phyloP scores from a whole-genome alignment of 2,329 filamentous ascomycete species.

The Fusarium scirpi region DNA sequence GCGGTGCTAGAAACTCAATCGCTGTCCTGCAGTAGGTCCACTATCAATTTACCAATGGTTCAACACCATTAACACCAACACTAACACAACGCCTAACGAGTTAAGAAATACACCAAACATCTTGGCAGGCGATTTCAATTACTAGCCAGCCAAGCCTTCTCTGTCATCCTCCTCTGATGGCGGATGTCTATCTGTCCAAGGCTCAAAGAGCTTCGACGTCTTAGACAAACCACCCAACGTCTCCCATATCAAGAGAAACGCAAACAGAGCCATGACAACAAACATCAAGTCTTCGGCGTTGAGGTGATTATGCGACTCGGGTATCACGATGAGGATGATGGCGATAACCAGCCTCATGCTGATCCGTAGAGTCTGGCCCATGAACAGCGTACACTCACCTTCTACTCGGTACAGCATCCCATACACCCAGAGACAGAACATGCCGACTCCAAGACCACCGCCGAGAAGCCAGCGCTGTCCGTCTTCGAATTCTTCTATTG shows the following conservation, averaged over 20 bases:
- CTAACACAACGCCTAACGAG: not conserved
- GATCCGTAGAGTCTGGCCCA: slow-evolving; percentile 52
- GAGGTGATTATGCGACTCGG: slow-evolving; percentile 51
- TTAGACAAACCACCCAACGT: slow-evolving; percentile 53
- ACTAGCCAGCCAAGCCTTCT: slow-evolving; percentile 26
- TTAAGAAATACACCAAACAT: not conserved
- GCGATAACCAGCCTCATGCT: slow-evolving; percentile 51
- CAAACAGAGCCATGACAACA: slow-evolving; percentile 58
- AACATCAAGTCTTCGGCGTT: slow-evolving; percentile 53
- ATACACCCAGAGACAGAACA: slow-evolving; percentile 59
- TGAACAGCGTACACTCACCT: slow-evolving; percentile 51
- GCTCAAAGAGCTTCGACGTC: slow-evolving; percentile 50
- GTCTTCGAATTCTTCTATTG: slow-evolving; percentile 54
- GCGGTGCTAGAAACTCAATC: slow-evolving; percentile 9
- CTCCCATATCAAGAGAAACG: slow-evolving; percentile 59
- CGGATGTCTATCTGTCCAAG: slow-evolving; percentile 49
- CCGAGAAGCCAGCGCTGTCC: slow-evolving; percentile 62
- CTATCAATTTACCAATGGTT: not conserved
- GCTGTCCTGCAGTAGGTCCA: not conserved
- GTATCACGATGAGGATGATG: slow-evolving; percentile 52
- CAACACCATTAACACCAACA: not conserved
- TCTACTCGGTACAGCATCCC: slow-evolving; percentile 56
- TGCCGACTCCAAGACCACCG: slow-evolving; percentile 58
- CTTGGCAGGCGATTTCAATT: not conserved
- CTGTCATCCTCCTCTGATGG: slow-evolving; percentile 45